phyloP scores from a whole-genome alignment of 345 rosid genomes.

The Eucalyptus marginata region DNA sequence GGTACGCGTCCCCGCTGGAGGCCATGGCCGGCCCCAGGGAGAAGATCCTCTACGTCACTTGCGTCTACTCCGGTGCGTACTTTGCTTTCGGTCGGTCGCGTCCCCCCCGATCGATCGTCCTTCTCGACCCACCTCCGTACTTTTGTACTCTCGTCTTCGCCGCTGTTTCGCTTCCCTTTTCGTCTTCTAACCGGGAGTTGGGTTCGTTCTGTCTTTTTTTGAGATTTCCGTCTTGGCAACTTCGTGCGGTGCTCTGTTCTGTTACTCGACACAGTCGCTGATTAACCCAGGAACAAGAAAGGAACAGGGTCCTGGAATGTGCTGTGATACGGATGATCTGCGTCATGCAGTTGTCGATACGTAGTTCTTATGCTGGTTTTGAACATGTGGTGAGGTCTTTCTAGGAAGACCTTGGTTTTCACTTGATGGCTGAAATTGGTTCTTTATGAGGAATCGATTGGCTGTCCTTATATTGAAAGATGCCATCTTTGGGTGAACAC shows the following conservation, averaged over 20 bases:
- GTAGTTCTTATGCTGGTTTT: neutral
- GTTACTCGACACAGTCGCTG: neutral
- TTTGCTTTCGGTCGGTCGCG: neutral
- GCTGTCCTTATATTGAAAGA: neutral
- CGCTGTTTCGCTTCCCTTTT: neutral
- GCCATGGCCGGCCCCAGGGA: slow-evolving; percentile 90
- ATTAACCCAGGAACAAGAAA: neutral
- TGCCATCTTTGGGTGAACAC: neutral
- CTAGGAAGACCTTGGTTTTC: neutral
- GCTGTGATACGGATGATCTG: neutral
- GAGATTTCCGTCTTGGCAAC: too few species aligned
- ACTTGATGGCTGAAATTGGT: neutral
- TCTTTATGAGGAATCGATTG: neutral
- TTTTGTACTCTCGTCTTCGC: neutral
- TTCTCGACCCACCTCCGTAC: neutral
- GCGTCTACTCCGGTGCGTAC: slow-evolving; percentile 56
- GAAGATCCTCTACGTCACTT: slow-evolving; percentile 69
- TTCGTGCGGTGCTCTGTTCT: neutral
- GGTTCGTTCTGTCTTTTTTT: neutral
- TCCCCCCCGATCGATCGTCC: neutral
- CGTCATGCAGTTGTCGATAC: neutral
- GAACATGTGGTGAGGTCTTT: neutral
- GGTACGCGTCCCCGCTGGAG: slow-evolving; percentile 69
- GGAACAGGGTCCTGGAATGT: neutral
- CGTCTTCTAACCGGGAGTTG: neutral